Conservation (phyloP, 2,329 filamentous ascomycete species). For the Fusarium sp. region DNA sequence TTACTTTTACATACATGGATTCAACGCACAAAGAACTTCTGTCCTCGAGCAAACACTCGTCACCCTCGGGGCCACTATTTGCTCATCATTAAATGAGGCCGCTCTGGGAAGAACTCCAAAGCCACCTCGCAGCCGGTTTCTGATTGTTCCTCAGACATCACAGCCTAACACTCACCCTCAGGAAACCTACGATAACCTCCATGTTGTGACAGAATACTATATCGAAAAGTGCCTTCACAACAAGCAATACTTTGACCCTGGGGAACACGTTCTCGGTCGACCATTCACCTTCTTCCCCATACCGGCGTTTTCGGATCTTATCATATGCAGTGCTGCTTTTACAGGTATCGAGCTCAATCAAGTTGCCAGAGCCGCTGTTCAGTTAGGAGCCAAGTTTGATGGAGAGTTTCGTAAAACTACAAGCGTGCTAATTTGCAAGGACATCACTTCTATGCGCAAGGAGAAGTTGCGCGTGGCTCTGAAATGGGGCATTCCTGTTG, state of each 20-base stretch:
- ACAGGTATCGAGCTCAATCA: slow-evolving; percentile 86
- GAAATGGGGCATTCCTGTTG: slow-evolving; percentile 81
- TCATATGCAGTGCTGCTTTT: slow-evolving; percentile 84
- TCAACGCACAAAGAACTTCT: slow-evolving; percentile 61
- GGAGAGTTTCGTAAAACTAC: slow-evolving; percentile 77
- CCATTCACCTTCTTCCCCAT: slow-evolving; percentile 80
- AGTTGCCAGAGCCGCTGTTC: slow-evolving; percentile 76
- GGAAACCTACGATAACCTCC: slow-evolving; percentile 50
- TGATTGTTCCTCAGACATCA: slow-evolving; percentile 65
- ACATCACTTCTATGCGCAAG: slow-evolving; percentile 63
- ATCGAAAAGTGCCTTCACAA: slow-evolving; percentile 87
- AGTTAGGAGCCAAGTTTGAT: slow-evolving; percentile 84
- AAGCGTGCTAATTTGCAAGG: slow-evolving; percentile 82
- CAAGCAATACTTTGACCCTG: slow-evolving; percentile 75
- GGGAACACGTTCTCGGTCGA: slow-evolving; percentile 75
- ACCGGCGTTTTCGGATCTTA: slow-evolving; percentile 73
- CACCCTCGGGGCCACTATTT: slow-evolving; percentile 59
- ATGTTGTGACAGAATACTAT: slow-evolving; percentile 88
- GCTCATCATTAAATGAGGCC: slow-evolving; percentile 54
- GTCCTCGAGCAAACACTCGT: slow-evolving; percentile 59
- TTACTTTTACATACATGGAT: slow-evolving; percentile 69
- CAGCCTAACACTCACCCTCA: slow-evolving; percentile 56
- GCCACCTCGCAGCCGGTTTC: slow-evolving; percentile 54
- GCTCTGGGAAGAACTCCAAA: slow-evolving; percentile 43
- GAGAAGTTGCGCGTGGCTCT: slow-evolving; percentile 84